Percentiles rank a stretch among this genome's conserved stretches.
Conservation (phyloP, 306 rosid genomes). For the Rosa chinensis region DNA sequence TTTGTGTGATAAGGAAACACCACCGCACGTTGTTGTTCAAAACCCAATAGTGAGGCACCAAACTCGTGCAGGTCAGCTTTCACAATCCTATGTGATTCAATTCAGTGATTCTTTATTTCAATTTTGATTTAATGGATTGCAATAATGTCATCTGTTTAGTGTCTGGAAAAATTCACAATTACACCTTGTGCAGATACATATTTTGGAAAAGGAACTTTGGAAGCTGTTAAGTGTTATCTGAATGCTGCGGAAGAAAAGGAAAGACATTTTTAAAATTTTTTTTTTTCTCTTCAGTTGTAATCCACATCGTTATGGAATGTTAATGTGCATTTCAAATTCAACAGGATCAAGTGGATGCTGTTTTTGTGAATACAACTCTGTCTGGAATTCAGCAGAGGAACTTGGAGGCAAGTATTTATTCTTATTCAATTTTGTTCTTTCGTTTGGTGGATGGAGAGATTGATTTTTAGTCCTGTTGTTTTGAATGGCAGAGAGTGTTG, state of each 20-base stretch:
- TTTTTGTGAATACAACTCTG: constrained; percentile 72
- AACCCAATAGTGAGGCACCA: constrained; percentile 61
- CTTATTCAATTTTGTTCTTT: constrained; percentile 1
- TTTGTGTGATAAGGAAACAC: constrained; percentile 65
- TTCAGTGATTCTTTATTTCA: neutral
- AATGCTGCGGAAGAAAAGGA: constrained; percentile 62
- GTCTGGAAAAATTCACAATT: neutral
- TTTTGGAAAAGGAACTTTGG: constrained; percentile 85
- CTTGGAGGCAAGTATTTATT: constrained; percentile 66
- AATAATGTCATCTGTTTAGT: neutral
- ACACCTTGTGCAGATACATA: constrained; percentile 51
- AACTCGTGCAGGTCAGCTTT: constrained; percentile 66
- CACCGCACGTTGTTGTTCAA: constrained; percentile 74
- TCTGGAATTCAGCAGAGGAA: constrained; percentile 88
- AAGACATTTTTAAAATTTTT: neutral
- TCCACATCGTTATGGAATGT: neutral
- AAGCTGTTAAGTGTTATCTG: constrained; percentile 60
- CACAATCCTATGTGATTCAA: neutral
- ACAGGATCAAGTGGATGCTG: constrained; percentile 82
- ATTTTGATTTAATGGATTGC: neutral
- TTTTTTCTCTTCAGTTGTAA: constrained; percentile 5
- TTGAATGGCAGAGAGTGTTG: constrained; percentile 57
- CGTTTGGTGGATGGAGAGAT: neutral
- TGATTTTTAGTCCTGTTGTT: neutral
- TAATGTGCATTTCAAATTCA: constrained; percentile 12